These are phyloP conservation scores for Cicer cuneatum DNA, from an alignment of 306 rosid genomes.

Conservation along the genomic window DNA sequence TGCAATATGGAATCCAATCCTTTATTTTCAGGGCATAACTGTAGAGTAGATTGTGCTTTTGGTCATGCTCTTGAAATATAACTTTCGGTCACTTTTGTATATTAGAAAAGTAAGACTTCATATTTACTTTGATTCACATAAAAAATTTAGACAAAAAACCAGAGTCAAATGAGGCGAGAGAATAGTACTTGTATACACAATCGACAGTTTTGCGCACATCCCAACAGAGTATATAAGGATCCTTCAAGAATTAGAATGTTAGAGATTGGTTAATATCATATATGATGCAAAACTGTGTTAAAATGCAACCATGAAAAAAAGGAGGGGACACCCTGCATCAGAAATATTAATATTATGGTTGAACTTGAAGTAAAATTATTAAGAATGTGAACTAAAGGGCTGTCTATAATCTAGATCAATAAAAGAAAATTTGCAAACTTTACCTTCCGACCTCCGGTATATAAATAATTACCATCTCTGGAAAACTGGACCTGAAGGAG, in stretches of 20 bases:
- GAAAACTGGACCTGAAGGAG: conserved; percentile 88
- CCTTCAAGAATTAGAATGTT: conserved; percentile 63
- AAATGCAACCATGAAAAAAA: background rate
- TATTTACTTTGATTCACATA: conserved; percentile 18
- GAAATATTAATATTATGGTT: conserved; percentile 13
- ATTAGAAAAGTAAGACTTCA: background rate
- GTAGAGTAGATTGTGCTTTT: conserved; percentile 21
- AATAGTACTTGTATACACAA: conserved; percentile 80
- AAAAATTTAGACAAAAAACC: conserved; percentile 31
- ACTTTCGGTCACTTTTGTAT: conserved; percentile 6
- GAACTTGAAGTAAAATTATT: conserved; percentile 17
- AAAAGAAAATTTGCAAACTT: conserved; percentile 29
- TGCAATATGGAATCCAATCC: conserved; percentile 24
- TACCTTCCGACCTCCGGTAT: conserved; percentile 96
- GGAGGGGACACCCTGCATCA: background rate
- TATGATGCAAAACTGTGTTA: conserved; percentile 34
- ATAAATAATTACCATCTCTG: conserved; percentile 89
- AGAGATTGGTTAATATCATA: conserved; percentile 29
- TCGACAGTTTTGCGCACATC: conserved; percentile 93
- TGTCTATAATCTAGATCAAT: conserved; percentile 21
- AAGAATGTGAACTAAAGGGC: conserved; percentile 11
- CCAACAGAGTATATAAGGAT: conserved; percentile 97
- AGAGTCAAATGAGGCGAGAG: conserved; percentile 28
- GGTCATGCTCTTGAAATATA: conserved; percentile 23
- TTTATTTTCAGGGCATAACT: conserved; percentile 19